These are phyloP conservation scores for Solanum virginianum DNA, from an alignment of 257 asterid species.

Conservation along the genomic window DNA sequence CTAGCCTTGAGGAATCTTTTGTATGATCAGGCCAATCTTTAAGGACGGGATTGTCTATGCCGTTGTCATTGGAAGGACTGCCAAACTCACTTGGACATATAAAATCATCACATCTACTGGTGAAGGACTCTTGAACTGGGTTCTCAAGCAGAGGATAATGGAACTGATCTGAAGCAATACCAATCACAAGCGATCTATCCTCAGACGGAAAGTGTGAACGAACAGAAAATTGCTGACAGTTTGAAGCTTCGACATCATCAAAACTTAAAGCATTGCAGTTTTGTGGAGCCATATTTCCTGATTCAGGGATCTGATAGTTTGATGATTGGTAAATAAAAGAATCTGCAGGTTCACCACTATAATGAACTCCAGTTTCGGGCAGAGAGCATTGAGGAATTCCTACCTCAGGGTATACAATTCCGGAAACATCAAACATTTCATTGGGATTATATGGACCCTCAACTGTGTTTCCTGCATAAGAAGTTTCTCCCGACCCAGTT, in stretches of 20 bases:
- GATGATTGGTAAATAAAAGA: constrained; percentile 22
- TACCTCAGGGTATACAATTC: constrained; percentile 15
- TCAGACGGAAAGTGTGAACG: neutral
- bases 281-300: constrained; percentile 4
- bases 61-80: constrained; percentile 8
- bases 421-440: constrained; percentile 12
- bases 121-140: constrained; percentile 22
- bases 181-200: constrained; percentile 6
- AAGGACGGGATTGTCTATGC: neutral
- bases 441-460: constrained; percentile 30
- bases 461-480: constrained; percentile 23
- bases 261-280: constrained; percentile 17
- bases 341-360: constrained; percentile 24
- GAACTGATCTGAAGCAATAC: constrained; percentile 26
- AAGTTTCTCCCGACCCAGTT: constrained; percentile 18
- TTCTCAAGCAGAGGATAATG: constrained; percentile 19
- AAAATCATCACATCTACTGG: constrained; percentile 18
- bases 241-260: constrained; percentile 29
- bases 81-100: constrained; percentile 22
- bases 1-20: constrained; percentile 20
- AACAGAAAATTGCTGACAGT: constrained; percentile 21
- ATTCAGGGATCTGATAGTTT: constrained; percentile 37
- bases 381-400: constrained; percentile 30
- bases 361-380: constrained; percentile 10
- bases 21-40: constrained; percentile 16